Evolutionary conservation across 2,329 filamentous ascomycete species (phyloP), one percentile per base, ranked within the genome.

Genomic region (Daldinia eschscholtzii): DNA sequence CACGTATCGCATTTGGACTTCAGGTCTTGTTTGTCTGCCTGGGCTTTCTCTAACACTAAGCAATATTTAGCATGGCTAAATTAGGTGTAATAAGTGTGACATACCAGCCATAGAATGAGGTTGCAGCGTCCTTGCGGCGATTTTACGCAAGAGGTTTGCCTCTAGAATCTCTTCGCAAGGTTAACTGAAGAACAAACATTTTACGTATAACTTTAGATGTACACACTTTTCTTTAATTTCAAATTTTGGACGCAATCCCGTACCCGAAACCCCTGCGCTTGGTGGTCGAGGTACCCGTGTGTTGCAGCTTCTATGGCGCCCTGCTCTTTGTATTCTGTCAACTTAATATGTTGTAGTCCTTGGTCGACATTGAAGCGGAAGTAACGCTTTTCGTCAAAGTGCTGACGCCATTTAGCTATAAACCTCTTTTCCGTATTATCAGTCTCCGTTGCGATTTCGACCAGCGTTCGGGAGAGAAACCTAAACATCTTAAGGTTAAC

Each of bases 241-340:
- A 48, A 28, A 48, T 48, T 48, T 48, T 26, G 20, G 13, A 48
- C 23, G 12, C 44, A 48, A 20, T 48, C 23, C 5, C 44, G 44
- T 28, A 48, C 23, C 20, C 44, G 44, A 12, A 48, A 48, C 7
- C 20, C 12, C 20, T 26, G 44, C 12, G 44, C 20, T 48, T 48
- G 44, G 15, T 48, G 12, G 5, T 48, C 44, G 12, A 48, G 44
- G 15, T 26, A 48, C 3, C 20, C 44, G 6, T 46, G 10, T 46
- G 42, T 46, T 46, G 42, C 42, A 3, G 42, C 42, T 18, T 46
- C 42, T 48, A 48, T 48, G 20, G 44, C 20, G 20, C 44, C 44
- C 5, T 28, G 44, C 7, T 30, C 26, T 33, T 50, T 6, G 7
- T 50, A 50, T 18, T 50, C 15, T 3, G 13, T n/a, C 3, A 50